A percentile compares a stretch with the other conserved stretches of the same genome.
Conservation (phyloP, 495 filamentous ascomycete genomes). For the Podospora anserina region DNA sequence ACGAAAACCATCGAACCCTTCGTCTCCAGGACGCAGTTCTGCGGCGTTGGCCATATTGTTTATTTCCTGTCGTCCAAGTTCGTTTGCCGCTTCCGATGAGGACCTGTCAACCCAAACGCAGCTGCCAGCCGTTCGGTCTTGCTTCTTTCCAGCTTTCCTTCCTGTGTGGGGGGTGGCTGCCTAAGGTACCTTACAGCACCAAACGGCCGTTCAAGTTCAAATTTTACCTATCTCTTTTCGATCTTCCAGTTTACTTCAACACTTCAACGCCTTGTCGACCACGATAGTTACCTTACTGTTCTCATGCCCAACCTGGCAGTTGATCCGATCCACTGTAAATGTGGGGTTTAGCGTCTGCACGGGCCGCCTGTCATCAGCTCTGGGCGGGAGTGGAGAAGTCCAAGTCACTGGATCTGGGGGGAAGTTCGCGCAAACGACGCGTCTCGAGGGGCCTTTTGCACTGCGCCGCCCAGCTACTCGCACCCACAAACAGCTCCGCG, state of each 20-base stretch:
- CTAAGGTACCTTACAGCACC: background rate
- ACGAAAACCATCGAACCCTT: constrained; percentile 62
- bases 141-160: too few species aligned
- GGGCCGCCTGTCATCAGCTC: background rate
- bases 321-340: background rate
- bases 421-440: constrained; percentile 2
- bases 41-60: constrained; percentile 24
- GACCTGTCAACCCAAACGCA: background rate
- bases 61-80: background rate
- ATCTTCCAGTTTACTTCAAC: background rate
- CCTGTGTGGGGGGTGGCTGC: background rate
- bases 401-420: constrained; percentile 6
- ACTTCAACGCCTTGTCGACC: background rate
- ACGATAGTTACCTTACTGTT: background rate
- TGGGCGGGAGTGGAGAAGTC: background rate
- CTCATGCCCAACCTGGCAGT: background rate
- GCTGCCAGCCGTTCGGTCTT: too few species aligned
- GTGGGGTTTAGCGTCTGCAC: background rate
- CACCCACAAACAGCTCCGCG: background rate
- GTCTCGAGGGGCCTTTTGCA: background rate
- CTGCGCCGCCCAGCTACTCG: background rate
- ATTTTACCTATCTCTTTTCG: background rate
- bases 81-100: background rate
- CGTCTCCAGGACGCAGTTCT: constrained; percentile 32
- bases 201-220: background rate